phyloP scores from a whole-genome alignment of 768 basidiomycete genomes.

The Neoboletus brunneissimus region DNA sequence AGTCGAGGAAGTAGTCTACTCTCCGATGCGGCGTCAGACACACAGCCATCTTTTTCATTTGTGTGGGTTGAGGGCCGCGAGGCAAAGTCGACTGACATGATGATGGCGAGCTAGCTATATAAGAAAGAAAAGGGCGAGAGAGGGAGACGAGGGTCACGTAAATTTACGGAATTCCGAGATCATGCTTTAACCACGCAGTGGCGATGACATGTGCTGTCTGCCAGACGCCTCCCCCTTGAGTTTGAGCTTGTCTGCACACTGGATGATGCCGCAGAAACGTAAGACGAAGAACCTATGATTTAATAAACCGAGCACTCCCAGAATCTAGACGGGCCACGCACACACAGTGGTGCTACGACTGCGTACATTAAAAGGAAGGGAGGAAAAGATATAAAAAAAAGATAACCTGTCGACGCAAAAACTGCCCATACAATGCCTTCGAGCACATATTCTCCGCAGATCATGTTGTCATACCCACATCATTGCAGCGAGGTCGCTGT shows the following conservation, averaged over 20 bases:
- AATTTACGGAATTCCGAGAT: conserved; percentile 28
- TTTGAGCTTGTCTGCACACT: conserved; percentile 1
- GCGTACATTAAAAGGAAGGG: conserved; percentile 15
- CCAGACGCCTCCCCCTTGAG: neutral
- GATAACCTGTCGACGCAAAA: neutral
- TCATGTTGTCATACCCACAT: conserved; percentile 31
- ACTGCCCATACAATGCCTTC: conserved; percentile 3
- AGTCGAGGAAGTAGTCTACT: neutral
- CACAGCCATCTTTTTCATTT: neutral
- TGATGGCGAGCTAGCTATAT: neutral
- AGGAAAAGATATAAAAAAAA: neutral
- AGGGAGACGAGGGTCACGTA: neutral
- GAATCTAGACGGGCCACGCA: conserved; percentile 15
- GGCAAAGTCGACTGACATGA: neutral
- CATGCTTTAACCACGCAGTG: conserved; percentile 31
- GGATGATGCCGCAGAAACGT: conserved; percentile 15
- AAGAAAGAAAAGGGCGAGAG: neutral
- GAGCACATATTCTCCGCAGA: conserved; percentile 28
- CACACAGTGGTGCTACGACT: conserved; percentile 9
- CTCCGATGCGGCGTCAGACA: neutral
- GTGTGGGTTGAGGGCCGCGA: neutral
- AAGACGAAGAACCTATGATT: conserved; percentile 13
- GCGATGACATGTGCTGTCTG: conserved; percentile 23
- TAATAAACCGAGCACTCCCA: conserved; percentile 16
- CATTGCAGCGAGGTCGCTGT: conserved; percentile 31